phyloP scores from a whole-genome alignment of 2,329 filamentous ascomycete species.

The Aspergillus transmontanensis region DNA sequence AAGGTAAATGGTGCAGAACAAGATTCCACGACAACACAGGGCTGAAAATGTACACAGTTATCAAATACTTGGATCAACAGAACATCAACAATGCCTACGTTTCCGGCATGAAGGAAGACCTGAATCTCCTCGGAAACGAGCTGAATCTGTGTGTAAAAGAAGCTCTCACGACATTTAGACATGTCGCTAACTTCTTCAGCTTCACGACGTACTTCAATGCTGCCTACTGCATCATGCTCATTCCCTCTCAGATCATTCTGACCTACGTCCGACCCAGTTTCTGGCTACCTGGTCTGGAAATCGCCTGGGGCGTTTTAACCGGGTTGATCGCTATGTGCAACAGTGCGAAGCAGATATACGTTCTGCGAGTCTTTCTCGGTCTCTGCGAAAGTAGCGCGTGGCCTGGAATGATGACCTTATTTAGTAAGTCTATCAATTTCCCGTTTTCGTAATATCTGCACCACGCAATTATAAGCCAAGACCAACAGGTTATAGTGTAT shows the following conservation, averaged over 20 bases:
- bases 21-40: background rate
- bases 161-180: no score
- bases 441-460: background rate
- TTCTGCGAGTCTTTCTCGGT: background rate
- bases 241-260: background rate
- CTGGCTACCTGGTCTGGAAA: background rate
- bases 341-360: background rate
- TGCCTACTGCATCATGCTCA: constrained; percentile 1
- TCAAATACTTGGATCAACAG: background rate
- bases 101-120: constrained; percentile 1
- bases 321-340: background rate
- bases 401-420: background rate
- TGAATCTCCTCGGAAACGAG: background rate
- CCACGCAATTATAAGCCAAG: background rate
- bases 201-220: constrained; percentile 2
- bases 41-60: background rate
- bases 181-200: background rate
- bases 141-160: background rate
- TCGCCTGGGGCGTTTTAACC: background rate
- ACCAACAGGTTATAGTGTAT: background rate
- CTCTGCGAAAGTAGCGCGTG: constrained; percentile 1
- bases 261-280: background rate
- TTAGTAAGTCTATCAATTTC: background rate
- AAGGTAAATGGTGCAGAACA: background rate
- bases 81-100: constrained; percentile 4